phyloP scores from a whole-genome alignment of 257 asterid species.

The Leptodermis oblonga region DNA sequence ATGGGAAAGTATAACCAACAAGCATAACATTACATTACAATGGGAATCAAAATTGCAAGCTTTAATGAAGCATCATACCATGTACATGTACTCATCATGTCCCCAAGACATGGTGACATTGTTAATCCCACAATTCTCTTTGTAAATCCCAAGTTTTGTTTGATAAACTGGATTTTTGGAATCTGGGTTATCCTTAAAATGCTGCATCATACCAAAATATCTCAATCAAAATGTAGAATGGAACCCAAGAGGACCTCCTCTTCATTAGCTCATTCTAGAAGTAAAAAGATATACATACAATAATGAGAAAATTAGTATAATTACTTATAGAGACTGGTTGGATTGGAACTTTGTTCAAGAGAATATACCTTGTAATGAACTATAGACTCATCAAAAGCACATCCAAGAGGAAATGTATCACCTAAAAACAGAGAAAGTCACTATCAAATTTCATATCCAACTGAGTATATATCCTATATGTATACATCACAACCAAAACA shows the following conservation, averaged over 20 bases:
- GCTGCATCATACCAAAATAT: neutral
- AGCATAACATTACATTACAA: neutral
- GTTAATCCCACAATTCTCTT: constrained; percentile 23
- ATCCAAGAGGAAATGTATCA: constrained; percentile 24
- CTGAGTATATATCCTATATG: neutral
- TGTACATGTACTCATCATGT: constrained; percentile 24
- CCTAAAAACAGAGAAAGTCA: neutral
- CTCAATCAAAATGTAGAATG: neutral
- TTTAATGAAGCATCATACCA: constrained; percentile 3
- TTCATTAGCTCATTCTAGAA: neutral
- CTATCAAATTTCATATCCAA: neutral
- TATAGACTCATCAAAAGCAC: constrained; percentile 23
- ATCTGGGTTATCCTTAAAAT: constrained; percentile 23
- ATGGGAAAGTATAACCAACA: neutral
- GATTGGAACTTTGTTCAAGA: neutral
- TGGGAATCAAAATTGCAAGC: neutral
- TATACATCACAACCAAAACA: neutral
- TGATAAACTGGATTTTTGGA: constrained; percentile 12
- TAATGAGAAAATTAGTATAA: no score
- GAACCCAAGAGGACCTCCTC: no score
- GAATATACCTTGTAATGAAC: constrained; percentile 22
- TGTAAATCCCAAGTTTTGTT: constrained; percentile 21
- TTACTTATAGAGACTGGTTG: neutral
- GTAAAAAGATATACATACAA: no score
- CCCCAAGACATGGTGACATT: constrained; percentile 24